phyloP scores from a whole-genome alignment of 805 yeast species.

The Wickerhamomyces subpelliculosus region DNA sequence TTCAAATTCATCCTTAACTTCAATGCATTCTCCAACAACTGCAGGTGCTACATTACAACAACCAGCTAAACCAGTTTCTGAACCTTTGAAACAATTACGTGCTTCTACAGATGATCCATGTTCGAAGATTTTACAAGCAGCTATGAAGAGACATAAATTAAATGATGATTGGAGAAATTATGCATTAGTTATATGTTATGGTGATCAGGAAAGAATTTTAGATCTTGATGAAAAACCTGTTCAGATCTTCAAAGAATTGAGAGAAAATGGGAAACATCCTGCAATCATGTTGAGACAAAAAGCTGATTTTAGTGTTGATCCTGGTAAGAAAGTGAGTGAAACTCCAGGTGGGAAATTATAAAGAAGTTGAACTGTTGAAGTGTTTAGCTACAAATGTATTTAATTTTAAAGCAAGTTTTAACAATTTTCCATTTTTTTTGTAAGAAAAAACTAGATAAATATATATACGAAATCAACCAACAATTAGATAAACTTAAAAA shows the following conservation, averaged over 20 bases:
- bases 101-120: slow-evolving; percentile 92
- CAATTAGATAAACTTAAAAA: too few relatives aligned
- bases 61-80: slow-evolving; percentile 27
- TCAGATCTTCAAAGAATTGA: slow-evolving; percentile 72
- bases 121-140: slow-evolving; percentile 78
- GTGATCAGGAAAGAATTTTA: slow-evolving; percentile 80
- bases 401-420: too few relatives aligned
- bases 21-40: slow-evolving; percentile 4
- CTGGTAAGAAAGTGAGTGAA: slow-evolving; percentile 13
- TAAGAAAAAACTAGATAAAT: too few relatives aligned
- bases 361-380: neutral
- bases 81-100: slow-evolving; percentile 75
- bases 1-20: slow-evolving; percentile 1
- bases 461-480: too few relatives aligned
- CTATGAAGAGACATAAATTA: slow-evolving; percentile 78
- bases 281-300: slow-evolving; percentile 86
- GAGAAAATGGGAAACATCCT: slow-evolving; percentile 81
- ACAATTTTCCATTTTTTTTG: too few relatives aligned
- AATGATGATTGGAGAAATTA: slow-evolving; percentile 82
- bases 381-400: neutral
- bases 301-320: slow-evolving; percentile 42
- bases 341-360: slow-evolving; percentile 39
- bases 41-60: slow-evolving; percentile 2
- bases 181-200: slow-evolving; percentile 83
- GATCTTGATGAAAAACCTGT: slow-evolving; percentile 88